Base-by-base conservation (phyloP, 345 rosid genomes). In the Salix udensis region DNA sequence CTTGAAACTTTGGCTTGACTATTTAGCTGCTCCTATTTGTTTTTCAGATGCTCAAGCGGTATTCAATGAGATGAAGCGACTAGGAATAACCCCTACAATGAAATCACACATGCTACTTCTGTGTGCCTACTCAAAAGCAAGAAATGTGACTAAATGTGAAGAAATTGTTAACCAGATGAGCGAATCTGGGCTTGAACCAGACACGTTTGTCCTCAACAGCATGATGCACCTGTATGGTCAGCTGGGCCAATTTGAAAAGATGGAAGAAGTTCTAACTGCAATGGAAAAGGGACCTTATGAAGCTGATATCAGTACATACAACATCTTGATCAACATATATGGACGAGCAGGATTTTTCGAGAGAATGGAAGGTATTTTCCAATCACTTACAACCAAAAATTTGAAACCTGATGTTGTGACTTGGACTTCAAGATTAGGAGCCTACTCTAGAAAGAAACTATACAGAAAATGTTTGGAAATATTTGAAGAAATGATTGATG, bases 51-150 rank as follows among this genome's bases (percentile, higher is more conserved):
- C 98, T 66, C 87, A 89, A 81, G 86, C 88, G 21, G 89, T 88
- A 58, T 92, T 94, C 42, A 91, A 92, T 81, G 91, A 85, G 81
- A 91, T 94, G 98, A 91, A 89, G 88, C 84, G 83, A 46, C 82
- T 94, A 34, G 95, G 94, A 69, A 87, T 94, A 81, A 65, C 84
- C 55, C 97, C 97, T 6, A 92, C 97, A 16, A 92, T 94, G 98
- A 94, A 94, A 79, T 94, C 97, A 15, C 97, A 92, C 88, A 92
- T 92, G 98, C 82, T 94, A 42, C 92, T 94, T 76, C 80, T 92
- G 67, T 90, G 88, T n/a, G 97, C 97, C 15, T 90, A 92, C 87
- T 86, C 94, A 9, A 91, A 83, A 84, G 82, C 89, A 4, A 88
- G 97, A 42, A 84, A 91, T 71, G 80, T 86, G 26, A 85, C 88